Evolutionary conservation across 2,329 filamentous ascomycete species (phyloP).

Genomic region (Hymenoscyphus occultus): DNA sequence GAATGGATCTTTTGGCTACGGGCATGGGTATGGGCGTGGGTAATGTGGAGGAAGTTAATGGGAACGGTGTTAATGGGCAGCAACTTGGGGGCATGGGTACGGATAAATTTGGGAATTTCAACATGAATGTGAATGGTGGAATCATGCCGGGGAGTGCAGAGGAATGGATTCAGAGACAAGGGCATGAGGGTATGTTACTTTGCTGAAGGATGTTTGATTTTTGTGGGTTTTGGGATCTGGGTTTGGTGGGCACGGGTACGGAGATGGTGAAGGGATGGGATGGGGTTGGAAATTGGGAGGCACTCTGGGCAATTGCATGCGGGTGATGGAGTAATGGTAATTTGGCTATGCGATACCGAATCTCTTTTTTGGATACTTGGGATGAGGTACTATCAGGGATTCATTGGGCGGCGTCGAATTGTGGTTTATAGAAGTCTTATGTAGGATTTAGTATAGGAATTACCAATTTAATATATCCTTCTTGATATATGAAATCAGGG

Average conservation of each 20-base stretch:
- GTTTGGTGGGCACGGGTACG: too few species aligned
- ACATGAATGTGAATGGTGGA: neutral
- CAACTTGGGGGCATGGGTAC: neutral
- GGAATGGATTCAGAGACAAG: conserved; percentile 27
- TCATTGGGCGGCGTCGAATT: too few species aligned
- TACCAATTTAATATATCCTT: too few species aligned
- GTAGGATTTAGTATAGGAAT: too few species aligned
- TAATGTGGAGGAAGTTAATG: neutral
- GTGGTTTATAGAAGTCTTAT: too few species aligned
- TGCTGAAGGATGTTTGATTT: conserved; percentile 4
- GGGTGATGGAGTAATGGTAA: neutral
- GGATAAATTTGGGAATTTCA: neutral
- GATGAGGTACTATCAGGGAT: too few species aligned
- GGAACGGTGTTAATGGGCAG: neutral
- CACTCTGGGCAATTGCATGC: too few species aligned
- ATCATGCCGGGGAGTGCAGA: conserved; percentile 20
- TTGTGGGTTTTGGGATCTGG: neutral
- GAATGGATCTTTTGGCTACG: conserved; percentile 27
- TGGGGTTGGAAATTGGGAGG: neutral
- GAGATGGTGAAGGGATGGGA: neutral
- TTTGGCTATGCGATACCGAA: neutral
- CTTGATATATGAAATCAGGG: too few species aligned
- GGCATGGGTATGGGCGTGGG: conserved; percentile 2
- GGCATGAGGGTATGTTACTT: conserved; percentile 21
- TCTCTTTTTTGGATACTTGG: too few species aligned